Base-by-base conservation (phyloP, 805 yeast genomes). In the Debaryomyces maramus region DNA sequence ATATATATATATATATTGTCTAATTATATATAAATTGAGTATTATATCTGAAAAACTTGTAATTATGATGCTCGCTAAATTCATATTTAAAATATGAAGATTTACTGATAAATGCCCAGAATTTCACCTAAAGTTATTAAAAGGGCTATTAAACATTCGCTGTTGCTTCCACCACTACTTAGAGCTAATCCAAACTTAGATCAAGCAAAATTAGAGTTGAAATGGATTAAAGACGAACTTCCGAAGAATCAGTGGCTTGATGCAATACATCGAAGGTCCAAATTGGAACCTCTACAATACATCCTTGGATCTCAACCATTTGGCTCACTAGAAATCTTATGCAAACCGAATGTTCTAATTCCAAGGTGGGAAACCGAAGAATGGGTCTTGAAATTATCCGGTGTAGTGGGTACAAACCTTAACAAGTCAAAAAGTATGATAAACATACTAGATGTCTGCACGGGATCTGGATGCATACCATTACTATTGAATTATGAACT, bases 321-420 rank as follows among this genome's bases (percentile, higher is more conserved):
- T 67, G 95, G 93, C 0, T 53, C 58, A 1, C 55, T 91, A 35
- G 78, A 76, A 9, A 72, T 91, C 3, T 41, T 52, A 18, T 87
- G 96, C 52, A 52, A 60, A 20, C 67, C 65, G 1, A 80, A 80
- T 0, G 97, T 88, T 2, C 64, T 91, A 44, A 90, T 91, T 19
- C 98, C 99, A 0, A 64, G 99, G 36, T 82, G 91, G 85, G 99
- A 91, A 56, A 91, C 99, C 0, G 98, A 91, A 58, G 96, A 88
- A 53, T 91, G 97, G 97, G 67, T 76, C 7, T 24, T 65, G 20
- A 71, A 70, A 39, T 55, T 85, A 15, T 60, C 66, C 0, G 44
- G 44, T 15, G 17, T 48, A 14, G 6, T 32, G 19, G 23, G 4
- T 10, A 29, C 3, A 15, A 21, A n/a, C 11, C 34, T 20, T 13